Percentiles rank a stretch among this genome's conserved stretches.
phyloP scores from a whole-genome alignment of 768 basidiomycete species.

The Macrolepiota dolichaula region DNA sequence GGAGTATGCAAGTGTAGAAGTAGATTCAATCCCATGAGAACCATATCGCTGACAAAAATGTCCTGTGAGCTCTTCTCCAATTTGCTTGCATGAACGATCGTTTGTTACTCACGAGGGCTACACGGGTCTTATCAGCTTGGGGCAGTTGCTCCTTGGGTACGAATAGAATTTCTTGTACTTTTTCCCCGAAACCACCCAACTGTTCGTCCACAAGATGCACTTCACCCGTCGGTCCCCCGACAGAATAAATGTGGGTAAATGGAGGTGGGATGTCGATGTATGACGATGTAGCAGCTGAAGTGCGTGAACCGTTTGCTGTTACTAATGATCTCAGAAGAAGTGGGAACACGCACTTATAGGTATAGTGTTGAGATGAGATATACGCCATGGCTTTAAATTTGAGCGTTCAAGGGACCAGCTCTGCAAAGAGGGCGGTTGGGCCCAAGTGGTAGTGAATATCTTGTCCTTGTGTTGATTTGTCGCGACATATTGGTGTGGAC shows the following conservation, averaged over 20 bases:
- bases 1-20: slow-evolving; percentile 23
- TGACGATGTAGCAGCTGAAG: slow-evolving; percentile 49
- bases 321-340: neutral
- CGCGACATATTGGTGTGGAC: slow-evolving; percentile 51
- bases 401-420: slow-evolving; percentile 39
- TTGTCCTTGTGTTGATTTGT: slow-evolving; percentile 29
- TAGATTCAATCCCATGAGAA: slow-evolving; percentile 50
- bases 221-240: slow-evolving; percentile 50
- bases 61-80: too few species aligned
- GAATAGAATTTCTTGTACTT: slow-evolving; percentile 45
- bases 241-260: slow-evolving; percentile 44
- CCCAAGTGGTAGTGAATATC: slow-evolving; percentile 51
- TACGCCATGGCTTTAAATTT: slow-evolving; percentile 20
- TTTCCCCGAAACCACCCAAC: slow-evolving; percentile 37
- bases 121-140: slow-evolving; percentile 45
- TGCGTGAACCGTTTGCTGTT: neutral
- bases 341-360: slow-evolving; percentile 37
- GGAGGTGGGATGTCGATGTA: slow-evolving; percentile 49
- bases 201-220: slow-evolving; percentile 34
- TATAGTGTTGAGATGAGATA: slow-evolving; percentile 39
- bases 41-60: slow-evolving; percentile 41
- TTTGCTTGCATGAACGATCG: neutral
- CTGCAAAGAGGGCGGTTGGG: slow-evolving; percentile 40
- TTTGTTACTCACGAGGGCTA: slow-evolving; percentile 37
- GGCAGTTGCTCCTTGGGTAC: slow-evolving; percentile 39